Evolutionary conservation across 2,329 filamentous ascomycete genomes (phyloP).

Genomic region (Colletotrichum karsti): DNA sequence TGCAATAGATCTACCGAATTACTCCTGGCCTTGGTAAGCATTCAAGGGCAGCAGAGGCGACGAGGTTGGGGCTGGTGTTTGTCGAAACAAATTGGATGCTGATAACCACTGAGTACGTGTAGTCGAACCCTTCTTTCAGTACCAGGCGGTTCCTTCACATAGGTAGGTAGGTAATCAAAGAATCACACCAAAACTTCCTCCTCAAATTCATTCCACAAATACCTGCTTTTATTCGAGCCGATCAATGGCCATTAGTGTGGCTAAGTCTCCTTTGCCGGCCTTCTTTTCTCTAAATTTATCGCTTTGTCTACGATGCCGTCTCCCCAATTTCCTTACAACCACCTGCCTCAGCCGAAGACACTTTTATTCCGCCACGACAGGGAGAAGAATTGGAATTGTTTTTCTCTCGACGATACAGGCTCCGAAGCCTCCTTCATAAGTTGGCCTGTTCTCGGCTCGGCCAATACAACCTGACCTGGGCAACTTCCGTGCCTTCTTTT

Average conservation of each 20-base stretch:
- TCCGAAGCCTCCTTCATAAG: neutral
- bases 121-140: neutral
- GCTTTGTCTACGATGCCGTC: neutral
- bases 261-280: neutral
- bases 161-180: neutral
- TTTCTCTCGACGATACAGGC: too few species aligned
- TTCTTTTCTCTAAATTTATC: neutral
- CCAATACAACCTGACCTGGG: too few species aligned
- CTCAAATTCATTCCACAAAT: neutral
- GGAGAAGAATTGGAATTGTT: neutral
- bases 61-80: too few species aligned
- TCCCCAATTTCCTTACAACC: neutral
- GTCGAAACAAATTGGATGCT: too few species aligned
- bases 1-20: too few species aligned
- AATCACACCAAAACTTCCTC: neutral
- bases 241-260: too few species aligned
- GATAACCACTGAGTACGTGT: too few species aligned
- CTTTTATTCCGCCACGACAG: neutral
- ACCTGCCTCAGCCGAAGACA: neutral
- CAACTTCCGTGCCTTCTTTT: too few species aligned
- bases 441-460: neutral
- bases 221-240: too few species aligned
- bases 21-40: neutral
- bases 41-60: too few species aligned
- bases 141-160: neutral